Conservation (phyloP, 2,329 filamentous ascomycete genomes). For the Bertia moriformis region DNA sequence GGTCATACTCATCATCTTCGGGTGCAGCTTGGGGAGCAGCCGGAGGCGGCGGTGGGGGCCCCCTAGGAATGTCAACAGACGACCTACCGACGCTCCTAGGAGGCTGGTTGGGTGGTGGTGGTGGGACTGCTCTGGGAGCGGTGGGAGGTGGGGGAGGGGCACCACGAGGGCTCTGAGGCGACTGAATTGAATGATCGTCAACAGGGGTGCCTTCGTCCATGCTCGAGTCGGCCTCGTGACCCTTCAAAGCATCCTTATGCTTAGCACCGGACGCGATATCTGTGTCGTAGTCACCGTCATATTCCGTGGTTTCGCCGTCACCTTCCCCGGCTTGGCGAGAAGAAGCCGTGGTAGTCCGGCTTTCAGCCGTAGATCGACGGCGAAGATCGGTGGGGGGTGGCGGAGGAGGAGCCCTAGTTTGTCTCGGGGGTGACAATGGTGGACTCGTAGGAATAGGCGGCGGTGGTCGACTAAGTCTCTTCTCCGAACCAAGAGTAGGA, state of each 20-base stretch:
- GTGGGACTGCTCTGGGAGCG: slow-evolving; percentile 45
- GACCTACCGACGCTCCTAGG: slow-evolving; percentile 32
- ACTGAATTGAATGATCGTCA: slow-evolving; percentile 33
- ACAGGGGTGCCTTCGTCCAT: slow-evolving; percentile 52
- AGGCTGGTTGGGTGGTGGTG: slow-evolving; percentile 49
- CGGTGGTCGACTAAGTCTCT: slow-evolving; percentile 7
- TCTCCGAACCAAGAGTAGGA: slow-evolving; percentile 9
- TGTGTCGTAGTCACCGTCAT: slow-evolving; percentile 1
- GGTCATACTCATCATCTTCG: slow-evolving; percentile 23
- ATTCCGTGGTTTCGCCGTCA: neutral
- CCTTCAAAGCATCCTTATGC: slow-evolving; percentile 35
- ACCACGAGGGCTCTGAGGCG: slow-evolving; percentile 30
- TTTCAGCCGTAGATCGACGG: neutral
- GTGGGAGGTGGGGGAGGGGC: slow-evolving; percentile 37
- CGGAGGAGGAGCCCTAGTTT: slow-evolving; percentile 12
- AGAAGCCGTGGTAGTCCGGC: neutral
- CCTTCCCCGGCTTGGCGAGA: neutral
- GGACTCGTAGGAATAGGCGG: slow-evolving; percentile 3
- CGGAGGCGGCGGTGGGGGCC: slow-evolving; percentile 50
- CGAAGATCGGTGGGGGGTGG: slow-evolving; percentile 15
- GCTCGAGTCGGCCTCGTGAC: slow-evolving; percentile 65
- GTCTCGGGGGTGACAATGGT: slow-evolving; percentile 7
- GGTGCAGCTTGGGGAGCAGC: slow-evolving; percentile 28
- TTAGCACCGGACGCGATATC: slow-evolving; percentile 1
- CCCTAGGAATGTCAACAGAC: slow-evolving; percentile 59